These are phyloP conservation scores for Obelidium mucronatum DNA, from an alignment of 192 early-diverging fungal species.

Conservation along the genomic window DNA sequence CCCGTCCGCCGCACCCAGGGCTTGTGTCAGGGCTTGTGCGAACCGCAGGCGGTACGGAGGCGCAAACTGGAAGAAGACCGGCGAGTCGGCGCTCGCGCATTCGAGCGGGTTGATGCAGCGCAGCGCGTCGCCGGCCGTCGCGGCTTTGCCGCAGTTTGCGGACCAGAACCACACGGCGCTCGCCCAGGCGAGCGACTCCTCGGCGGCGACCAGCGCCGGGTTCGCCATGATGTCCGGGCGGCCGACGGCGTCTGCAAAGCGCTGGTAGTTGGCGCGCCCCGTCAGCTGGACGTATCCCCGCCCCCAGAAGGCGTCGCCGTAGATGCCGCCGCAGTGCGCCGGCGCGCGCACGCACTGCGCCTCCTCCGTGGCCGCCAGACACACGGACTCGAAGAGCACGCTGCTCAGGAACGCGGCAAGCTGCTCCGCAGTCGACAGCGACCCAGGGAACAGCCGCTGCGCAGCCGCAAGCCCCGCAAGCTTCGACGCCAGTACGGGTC, in stretches of 20 bases:
- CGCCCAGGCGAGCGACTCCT: conserved; percentile 11
- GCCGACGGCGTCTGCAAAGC: not conserved
- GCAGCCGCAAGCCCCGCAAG: not conserved
- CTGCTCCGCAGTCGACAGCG: not conserved
- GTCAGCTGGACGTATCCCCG: conserved; percentile 13
- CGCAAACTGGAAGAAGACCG: conserved; percentile 5
- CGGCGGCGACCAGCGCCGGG: conserved; percentile 16
- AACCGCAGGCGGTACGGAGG: not conserved
- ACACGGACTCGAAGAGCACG: conserved; percentile 1
- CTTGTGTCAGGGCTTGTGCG: not conserved
- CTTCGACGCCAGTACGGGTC: not conserved
- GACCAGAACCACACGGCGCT: conserved; percentile 25
- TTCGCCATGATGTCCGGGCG: conserved; percentile 11
- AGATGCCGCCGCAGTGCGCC: not conserved
- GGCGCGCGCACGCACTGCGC: conserved; percentile 3
- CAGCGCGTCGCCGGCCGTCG: not conserved
- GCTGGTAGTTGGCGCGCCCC: not conserved
- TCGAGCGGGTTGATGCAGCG: conserved; percentile 1
- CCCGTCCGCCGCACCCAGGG: not conserved
- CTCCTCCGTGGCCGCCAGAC: not conserved
- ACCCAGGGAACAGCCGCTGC: not conserved
- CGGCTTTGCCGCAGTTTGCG: not conserved
- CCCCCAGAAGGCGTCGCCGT: conserved; percentile 2
- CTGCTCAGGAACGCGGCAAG: not conserved
- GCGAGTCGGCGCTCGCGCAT: not conserved